phyloP scores from a whole-genome alignment of 2,329 filamentous ascomycete species.

The Fusarium sp. region DNA sequence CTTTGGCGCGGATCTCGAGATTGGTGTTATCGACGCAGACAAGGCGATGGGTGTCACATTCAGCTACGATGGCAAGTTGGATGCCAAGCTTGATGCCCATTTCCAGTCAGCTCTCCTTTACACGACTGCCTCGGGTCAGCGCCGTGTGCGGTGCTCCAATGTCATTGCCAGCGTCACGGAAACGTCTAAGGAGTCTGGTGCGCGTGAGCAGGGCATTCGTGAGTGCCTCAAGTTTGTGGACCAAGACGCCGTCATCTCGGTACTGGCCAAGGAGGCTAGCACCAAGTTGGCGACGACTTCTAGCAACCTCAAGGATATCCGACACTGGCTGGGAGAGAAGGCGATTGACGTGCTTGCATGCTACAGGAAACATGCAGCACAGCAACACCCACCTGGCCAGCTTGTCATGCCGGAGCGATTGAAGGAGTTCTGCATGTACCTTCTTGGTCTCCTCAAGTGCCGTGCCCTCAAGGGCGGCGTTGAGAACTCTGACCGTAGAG shows the following conservation, averaged over 20 bases:
- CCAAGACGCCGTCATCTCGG: slow-evolving; percentile 88
- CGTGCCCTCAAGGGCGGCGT: slow-evolving; percentile 93
- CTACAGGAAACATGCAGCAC: slow-evolving; percentile 91
- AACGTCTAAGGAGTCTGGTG: slow-evolving; percentile 53
- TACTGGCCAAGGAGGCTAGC: slow-evolving; percentile 93
- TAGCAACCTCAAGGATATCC: slow-evolving; percentile 84
- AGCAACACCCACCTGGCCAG: slow-evolving; percentile 88
- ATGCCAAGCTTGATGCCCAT: slow-evolving; percentile 94
- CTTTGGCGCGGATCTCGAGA: slow-evolving; percentile 93
- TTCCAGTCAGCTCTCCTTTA: slow-evolving; percentile 97
- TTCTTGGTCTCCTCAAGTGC: slow-evolving; percentile 88
- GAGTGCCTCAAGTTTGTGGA: slow-evolving; percentile 94
- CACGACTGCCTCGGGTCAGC: slow-evolving; percentile 88
- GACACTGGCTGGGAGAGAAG: slow-evolving; percentile 85
- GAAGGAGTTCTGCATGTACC: slow-evolving; percentile 97
- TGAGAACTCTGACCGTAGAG: slow-evolving; percentile 89
- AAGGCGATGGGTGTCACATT: slow-evolving; percentile 94
- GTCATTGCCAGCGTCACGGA: slow-evolving; percentile 93
- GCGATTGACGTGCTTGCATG: slow-evolving; percentile 91
- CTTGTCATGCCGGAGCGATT: slow-evolving; percentile 94
- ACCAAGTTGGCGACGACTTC: slow-evolving; percentile 80
- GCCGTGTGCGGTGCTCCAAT: slow-evolving; percentile 92
- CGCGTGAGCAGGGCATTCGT: slow-evolving; percentile 67
- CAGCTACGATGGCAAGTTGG: slow-evolving; percentile 96
- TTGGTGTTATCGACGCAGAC: slow-evolving; percentile 91